Evolutionary conservation across 129 eudicot species (phyloP), one percentile per base, ranked within the genome.

Genomic region (Chrysanthemum seticuspe): DNA sequence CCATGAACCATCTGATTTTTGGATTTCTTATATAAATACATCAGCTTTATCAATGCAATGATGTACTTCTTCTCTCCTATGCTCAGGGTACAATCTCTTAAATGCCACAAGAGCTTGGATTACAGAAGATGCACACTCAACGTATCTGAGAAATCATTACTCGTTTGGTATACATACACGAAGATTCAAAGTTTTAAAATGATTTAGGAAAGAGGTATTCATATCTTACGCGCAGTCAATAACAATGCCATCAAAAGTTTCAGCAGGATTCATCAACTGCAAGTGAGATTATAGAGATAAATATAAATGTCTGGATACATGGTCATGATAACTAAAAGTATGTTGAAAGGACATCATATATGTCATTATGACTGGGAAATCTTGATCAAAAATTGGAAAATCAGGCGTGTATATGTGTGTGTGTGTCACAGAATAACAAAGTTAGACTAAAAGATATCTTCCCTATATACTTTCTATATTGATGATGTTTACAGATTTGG

Each of bases 221-320:
- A 63, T 63, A 52, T 76, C 98, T 93, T 93, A 93, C 98, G 95
- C 90, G 65, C 89, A 93, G 79, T 93, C 98, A 68, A 93, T 93
- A 50, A 89, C 96, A 55, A 93, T 29, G 34, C 34, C 34, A 29
- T 96, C 99, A 74, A 95, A 91, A 49, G 97, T 90, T 82, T 95
- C 99, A 51, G 99, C 96, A 77, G 99, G 99, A 77, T 95, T 95
- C 21, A 21, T n/a, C n/a, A n/a, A n/a, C n/a, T n/a, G n/a, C n/a
- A n/a, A n/a, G n/a, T n/a, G n/a, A n/a, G n/a, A n/a, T n/a, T n/a
- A n/a, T n/a, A n/a, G n/a, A n/a, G n/a, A n/a, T n/a, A n/a, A n/a
- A n/a, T n/a, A n/a, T n/a, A n/a, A n/a, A n/a, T n/a, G n/a, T n/a
- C n/a, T n/a, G n/a, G n/a, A n/a, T n/a, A n/a, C n/a, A n/a, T 21